Evolutionary conservation across 805 yeast species (phyloP), one percentile per base, ranked within the genome.

Genomic region (Candida ascalaphidarum): DNA sequence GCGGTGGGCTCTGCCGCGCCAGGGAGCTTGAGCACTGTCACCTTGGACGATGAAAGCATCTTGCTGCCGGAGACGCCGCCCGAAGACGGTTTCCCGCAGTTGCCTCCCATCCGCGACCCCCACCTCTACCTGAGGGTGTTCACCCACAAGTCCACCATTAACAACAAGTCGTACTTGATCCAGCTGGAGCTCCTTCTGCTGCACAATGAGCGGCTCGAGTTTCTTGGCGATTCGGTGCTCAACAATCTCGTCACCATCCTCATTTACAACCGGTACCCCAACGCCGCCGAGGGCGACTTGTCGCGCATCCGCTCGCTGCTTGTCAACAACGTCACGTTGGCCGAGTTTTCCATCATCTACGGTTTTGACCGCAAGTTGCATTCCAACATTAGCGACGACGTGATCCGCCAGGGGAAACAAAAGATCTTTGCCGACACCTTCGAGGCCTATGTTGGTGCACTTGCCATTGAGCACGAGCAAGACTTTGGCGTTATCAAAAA

Each of bases 371-470:
- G 71, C 33, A 59, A 60, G 30, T 54, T 84, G 36, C 63, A 67
- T 32, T 61, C 68, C 29, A 65, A 68, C 39, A 61, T 67, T 19
- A 73, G 71, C 32, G 71, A 60, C 18, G 49, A 51, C 4, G 43
- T 61, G 10, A 61, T 68, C 29, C 49, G 55, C 17, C 57, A 60
- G 19, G 82, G 83, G 7, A 73, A 68, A 33, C 70, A 70, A 37
- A 92, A 92, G 47, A 60, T 81, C 4, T 70, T 69, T 44, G 95
- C 97, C 0, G 98, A 89, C 61, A 75, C 81, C 0, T 83, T 89
- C 48, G 98, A 92, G 55, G 96, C 97, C 0, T 89, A 89, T 41
- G 67, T 92, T 25, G 97, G 95, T 5, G 98, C 94, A 0, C 52
- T 89, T 18, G 68, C 69, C 6, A 61, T 73, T 14, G 94, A 82